Percentiles rank a stretch among this genome's conserved stretches.
phyloP scores from a whole-genome alignment of 345 rosid species.

The Acer campestre region DNA sequence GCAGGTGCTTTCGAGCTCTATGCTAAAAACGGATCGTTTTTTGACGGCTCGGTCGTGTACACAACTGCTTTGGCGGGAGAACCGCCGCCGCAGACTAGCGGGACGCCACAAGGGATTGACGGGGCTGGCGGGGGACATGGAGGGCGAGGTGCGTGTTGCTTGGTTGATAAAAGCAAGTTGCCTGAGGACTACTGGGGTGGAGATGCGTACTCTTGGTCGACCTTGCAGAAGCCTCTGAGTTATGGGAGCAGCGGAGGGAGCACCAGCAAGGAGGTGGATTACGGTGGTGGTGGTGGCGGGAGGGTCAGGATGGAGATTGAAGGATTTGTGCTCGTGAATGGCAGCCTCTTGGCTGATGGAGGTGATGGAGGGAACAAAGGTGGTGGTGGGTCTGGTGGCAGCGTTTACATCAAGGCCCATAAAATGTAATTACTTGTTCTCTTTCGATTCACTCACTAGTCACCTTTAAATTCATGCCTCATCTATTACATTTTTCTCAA shows the following conservation, averaged over 20 bases:
- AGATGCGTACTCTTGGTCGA: slow-evolving; percentile 93
- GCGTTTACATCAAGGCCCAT: slow-evolving; percentile 65
- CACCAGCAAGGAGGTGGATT: slow-evolving; percentile 79
- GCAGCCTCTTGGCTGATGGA: slow-evolving; percentile 79
- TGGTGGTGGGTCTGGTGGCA: slow-evolving; percentile 98
- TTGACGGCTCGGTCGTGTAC: slow-evolving; percentile 63
- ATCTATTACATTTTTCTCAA: not conserved
- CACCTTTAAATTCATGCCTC: not conserved
- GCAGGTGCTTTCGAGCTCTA: slow-evolving; percentile 69
- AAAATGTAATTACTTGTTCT: slow-evolving; percentile 68
- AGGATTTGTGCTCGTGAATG: slow-evolving; percentile 61
- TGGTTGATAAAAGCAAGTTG: slow-evolving; percentile 63
- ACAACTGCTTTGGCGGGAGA: slow-evolving; percentile 84
- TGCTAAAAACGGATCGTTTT: slow-evolving; percentile 74
- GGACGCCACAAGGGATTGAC: slow-evolving; percentile 83
- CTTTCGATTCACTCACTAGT: slow-evolving; percentile 11
- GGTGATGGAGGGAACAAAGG: slow-evolving; percentile 84
- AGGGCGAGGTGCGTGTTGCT: slow-evolving; percentile 91
- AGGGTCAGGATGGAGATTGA: slow-evolving; percentile 55
- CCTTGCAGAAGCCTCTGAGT: slow-evolving; percentile 74
- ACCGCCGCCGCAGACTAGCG: slow-evolving; percentile 95
- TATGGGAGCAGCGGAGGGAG: slow-evolving; percentile 90
- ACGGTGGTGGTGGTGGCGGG: slow-evolving; percentile 97
- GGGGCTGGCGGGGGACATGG: slow-evolving; percentile 99
- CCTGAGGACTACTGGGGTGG: slow-evolving; percentile 99